Base-by-base conservation (phyloP, 345 rosid species). In the Hirschfeldia incana region DNA sequence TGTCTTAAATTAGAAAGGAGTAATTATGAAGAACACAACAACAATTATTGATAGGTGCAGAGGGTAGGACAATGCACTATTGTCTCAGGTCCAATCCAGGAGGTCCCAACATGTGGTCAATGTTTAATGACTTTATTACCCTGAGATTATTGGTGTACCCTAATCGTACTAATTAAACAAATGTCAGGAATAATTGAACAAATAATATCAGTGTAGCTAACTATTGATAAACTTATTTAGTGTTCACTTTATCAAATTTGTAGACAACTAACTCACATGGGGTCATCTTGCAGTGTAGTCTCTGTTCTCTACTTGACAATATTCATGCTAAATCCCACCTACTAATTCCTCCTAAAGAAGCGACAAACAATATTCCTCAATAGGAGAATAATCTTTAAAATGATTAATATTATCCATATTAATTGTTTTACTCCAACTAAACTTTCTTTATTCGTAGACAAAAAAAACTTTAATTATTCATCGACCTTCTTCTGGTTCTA, bases 81-180 rank as follows among this genome's bases (percentile, higher is more conserved):
- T 67, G 74, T 74, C 44, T 73, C 78, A 79, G 82, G 64, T 68
- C 78, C 67, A 39, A 67, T 73, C 36, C 74, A 79, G 65, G 78
- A 79, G 69, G 78, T 73, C 78, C 82, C 57, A 79, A 34, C 62
- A 46, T 61, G 73, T 72, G 77, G 68, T 65, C 62, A 39, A 59
- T 65, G 53, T 17, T 17, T 42, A 73, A 59, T 78, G 82, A 67
- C 74, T 58, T 72, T 72, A 66, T 62, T 67, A 42, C 44, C 73
- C 74, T 60, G 46, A 67, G 82, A 61, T 79, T 73, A 46, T 79
- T 60, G 78, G 82, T 73, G 77, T 79, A 73, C 74, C 10, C 73
- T 46, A 67, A 73, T 79, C 70, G 74, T 79, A 73, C 82, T 67
- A 46, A 73, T 79, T 67, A 73, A 79, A 30, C 62, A 44, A 61